Conservation (phyloP, 139 green algal species). For the Ulvella scutata region DNA sequence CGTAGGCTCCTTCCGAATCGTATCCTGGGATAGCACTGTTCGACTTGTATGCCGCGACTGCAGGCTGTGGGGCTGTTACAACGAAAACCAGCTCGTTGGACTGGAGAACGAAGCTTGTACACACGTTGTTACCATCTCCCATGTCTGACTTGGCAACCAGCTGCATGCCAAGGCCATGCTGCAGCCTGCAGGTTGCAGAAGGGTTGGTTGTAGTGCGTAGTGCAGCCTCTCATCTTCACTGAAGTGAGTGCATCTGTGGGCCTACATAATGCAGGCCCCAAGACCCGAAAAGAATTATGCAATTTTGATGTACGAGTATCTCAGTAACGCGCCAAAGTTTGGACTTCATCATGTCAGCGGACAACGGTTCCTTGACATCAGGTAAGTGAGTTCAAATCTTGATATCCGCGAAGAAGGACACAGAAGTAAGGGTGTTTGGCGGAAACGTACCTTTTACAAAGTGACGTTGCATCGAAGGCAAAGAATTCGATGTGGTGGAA, state of each 20-base stretch:
- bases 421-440: too few relatives aligned
- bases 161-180: conserved; percentile 78
- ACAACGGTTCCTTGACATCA: too few relatives aligned
- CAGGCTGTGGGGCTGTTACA: conserved; percentile 69
- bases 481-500: conserved; percentile 97
- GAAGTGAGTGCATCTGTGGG: too few relatives aligned
- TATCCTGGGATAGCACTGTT: conserved; percentile 28
- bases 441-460: conserved; percentile 38
- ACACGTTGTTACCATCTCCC: conserved; percentile 68
- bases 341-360: too few relatives aligned
- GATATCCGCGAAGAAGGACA: too few relatives aligned
- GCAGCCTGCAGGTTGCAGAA: conserved; percentile 46
- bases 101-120: conserved; percentile 68
- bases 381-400: too few relatives aligned
- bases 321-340: too few relatives aligned
- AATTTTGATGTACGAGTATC: too few relatives aligned
- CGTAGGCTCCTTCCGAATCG: conserved; percentile 27
- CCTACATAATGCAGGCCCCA: too few relatives aligned
- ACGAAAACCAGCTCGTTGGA: conserved; percentile 76
- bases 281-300: too few relatives aligned
- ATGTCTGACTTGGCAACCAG: conserved; percentile 78
- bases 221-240: too few relatives aligned
- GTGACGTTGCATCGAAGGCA: conserved; percentile 76
- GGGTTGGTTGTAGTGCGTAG: too few relatives aligned
- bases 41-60: background rate